These are phyloP conservation scores for Coemansia sp. DNA, from an alignment of 192 early-diverging fungal species.

Conservation along the genomic window DNA sequence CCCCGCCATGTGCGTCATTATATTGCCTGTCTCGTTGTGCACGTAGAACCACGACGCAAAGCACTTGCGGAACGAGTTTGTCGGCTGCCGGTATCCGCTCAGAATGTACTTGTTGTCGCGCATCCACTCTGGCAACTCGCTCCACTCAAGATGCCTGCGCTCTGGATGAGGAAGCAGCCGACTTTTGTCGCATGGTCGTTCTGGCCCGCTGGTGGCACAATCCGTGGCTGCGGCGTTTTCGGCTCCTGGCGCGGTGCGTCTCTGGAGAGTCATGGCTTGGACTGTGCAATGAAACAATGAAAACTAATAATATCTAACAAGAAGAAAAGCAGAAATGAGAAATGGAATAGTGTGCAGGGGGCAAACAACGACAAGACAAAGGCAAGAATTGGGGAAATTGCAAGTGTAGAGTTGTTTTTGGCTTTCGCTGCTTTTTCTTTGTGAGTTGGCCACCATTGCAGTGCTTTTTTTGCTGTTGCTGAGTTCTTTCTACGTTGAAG, in stretches of 20 bases:
- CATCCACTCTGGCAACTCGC: conserved; percentile 75
- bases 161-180: background rate
- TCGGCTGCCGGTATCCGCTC: conserved; percentile 78
- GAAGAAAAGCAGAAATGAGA: background rate
- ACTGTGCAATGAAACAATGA: background rate
- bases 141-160: conserved; percentile 35
- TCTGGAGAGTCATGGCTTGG: background rate
- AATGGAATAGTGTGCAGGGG: background rate
- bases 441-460: too few species aligned
- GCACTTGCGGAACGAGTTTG: conserved; percentile 76
- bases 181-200: conserved; percentile 3
- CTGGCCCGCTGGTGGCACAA: background rate
- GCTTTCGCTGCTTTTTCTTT: background rate
- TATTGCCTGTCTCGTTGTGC: conserved; percentile 95
- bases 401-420: too few species aligned
- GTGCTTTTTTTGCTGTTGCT: too few species aligned
- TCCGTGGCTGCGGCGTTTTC: conserved; percentile 4
- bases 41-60: conserved; percentile 74
- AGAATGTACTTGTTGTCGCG: conserved; percentile 82
- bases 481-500: too few species aligned
- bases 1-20: conserved; percentile 85
- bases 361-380: background rate
- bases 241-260: conserved; percentile 4
- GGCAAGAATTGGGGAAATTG: background rate
- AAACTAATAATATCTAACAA: background rate